Conservation (phyloP, 306 rosid species). For the Aeschynomene evenia region DNA sequence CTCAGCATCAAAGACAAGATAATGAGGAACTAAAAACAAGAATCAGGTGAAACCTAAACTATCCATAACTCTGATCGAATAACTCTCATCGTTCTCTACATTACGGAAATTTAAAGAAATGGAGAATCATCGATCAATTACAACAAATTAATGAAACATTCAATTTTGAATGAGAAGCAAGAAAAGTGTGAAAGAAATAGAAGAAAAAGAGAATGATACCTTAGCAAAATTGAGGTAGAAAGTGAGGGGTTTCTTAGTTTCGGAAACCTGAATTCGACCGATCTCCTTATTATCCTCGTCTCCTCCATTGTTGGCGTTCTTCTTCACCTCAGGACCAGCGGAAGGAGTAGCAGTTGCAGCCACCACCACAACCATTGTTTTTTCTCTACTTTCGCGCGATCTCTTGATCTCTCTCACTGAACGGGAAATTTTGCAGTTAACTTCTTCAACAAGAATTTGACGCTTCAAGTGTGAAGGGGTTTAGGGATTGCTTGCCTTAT, state of each 20-base stretch:
- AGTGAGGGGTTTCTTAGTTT: slow-evolving; percentile 60
- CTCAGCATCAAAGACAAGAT: background rate
- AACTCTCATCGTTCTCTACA: no score
- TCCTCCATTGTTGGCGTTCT: background rate
- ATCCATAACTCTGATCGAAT: background rate
- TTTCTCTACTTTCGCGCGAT: no score
- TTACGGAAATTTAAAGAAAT: no score
- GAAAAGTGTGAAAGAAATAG: background rate
- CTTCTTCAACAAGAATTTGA: background rate
- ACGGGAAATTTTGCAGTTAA: background rate
- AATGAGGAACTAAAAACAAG: background rate
- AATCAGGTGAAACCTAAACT: background rate
- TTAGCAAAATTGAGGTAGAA: slow-evolving; percentile 74
- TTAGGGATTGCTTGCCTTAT: no score
- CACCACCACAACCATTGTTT: background rate
- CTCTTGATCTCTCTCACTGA: background rate
- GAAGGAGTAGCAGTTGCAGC: background rate
- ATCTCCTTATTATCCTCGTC: slow-evolving; percentile 26
- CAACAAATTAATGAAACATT: background rate
- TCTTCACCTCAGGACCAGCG: background rate
- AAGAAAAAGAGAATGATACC: slow-evolving; percentile 31
- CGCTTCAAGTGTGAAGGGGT: background rate
- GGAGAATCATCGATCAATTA: no score
- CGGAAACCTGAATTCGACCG: slow-evolving; percentile 60
- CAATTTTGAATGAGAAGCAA: background rate